These are phyloP conservation scores for Alternaria ethzedia DNA, from an alignment of 2,329 filamentous ascomycete species.

Conservation along the genomic window DNA sequence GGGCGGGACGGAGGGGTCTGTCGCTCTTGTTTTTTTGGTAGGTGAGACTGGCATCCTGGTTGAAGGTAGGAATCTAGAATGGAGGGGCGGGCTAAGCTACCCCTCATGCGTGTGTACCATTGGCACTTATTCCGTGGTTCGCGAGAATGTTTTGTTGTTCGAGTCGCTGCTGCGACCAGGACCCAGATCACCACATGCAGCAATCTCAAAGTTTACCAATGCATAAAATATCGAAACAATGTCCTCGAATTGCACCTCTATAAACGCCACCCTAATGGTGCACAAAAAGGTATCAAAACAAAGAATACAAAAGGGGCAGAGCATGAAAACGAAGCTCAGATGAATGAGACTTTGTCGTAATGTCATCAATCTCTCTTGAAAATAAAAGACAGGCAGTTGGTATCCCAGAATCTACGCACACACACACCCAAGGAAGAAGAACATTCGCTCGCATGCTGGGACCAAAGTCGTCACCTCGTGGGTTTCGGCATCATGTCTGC, in stretches of 20 bases:
- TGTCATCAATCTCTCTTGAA: conserved; percentile 13
- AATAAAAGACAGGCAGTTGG: conserved; percentile 12
- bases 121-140: not conserved
- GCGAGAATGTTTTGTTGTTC: not conserved
- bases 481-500: not conserved
- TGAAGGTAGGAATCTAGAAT: not conserved
- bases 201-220: not conserved
- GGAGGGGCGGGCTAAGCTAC: not conserved
- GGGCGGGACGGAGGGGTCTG: not conserved
- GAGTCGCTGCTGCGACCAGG: not conserved
- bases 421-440: conserved; percentile 13
- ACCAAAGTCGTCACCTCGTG: conserved; percentile 8
- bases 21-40: not conserved
- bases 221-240: not conserved
- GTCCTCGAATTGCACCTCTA: conserved; percentile 32
- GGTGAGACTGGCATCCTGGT: not conserved
- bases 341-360: conserved; percentile 6
- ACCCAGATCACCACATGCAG: not conserved
- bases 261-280: conserved; percentile 36
- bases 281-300: conserved; percentile 15
- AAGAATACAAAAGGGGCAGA: conserved; percentile 3
- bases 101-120: not conserved
- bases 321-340: not conserved
- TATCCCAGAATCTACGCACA: conserved; percentile 27
- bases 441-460: conserved; percentile 6